These are phyloP conservation scores for Fusarium sterilihyphosum DNA, from an alignment of 2,329 filamentous ascomycete genomes.

Conservation along the genomic window DNA sequence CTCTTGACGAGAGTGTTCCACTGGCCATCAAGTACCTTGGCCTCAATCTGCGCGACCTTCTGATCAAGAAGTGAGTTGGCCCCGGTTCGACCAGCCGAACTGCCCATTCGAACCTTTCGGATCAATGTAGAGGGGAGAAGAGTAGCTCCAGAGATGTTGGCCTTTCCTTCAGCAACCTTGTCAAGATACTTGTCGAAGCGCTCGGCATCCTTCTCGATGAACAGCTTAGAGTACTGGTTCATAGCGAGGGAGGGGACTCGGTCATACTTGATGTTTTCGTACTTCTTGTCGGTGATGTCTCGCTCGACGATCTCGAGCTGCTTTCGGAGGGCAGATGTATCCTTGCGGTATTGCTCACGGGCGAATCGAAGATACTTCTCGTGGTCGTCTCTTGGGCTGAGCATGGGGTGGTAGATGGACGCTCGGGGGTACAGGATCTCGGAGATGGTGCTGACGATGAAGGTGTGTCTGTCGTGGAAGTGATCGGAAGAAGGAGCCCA, in stretches of 20 bases:
- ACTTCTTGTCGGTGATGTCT: constrained; percentile 57
- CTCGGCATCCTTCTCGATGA: constrained; percentile 60
- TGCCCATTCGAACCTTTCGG: neutral
- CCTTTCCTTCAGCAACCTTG: constrained; percentile 58
- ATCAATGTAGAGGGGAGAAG: constrained; percentile 64
- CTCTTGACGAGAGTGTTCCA: constrained; percentile 68
- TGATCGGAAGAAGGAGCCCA: constrained; percentile 66
- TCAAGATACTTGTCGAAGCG: constrained; percentile 61
- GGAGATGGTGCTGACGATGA: constrained; percentile 65
- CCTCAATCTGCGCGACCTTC: constrained; percentile 46
- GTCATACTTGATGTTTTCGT: constrained; percentile 64
- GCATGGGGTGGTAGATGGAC: constrained; percentile 40
- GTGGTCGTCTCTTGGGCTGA: constrained; percentile 52
- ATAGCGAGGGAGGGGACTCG: constrained; percentile 66
- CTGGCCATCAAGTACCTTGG: constrained; percentile 58
- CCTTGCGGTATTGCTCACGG: constrained; percentile 63
- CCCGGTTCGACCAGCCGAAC: neutral
- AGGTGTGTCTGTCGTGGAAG: constrained; percentile 68
- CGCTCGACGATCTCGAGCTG: constrained; percentile 64
- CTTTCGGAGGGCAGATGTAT: constrained; percentile 62
- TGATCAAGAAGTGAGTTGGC: constrained; percentile 36
- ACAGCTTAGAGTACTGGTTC: constrained; percentile 60
- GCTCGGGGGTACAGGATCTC: constrained; percentile 60
- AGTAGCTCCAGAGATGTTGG: constrained; percentile 64
- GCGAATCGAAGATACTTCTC: constrained; percentile 64